Evolutionary conservation across 441 rosid species (phyloP), one percentile per base, ranked within the genome.

Genomic region (Macaranga tanarius): DNA sequence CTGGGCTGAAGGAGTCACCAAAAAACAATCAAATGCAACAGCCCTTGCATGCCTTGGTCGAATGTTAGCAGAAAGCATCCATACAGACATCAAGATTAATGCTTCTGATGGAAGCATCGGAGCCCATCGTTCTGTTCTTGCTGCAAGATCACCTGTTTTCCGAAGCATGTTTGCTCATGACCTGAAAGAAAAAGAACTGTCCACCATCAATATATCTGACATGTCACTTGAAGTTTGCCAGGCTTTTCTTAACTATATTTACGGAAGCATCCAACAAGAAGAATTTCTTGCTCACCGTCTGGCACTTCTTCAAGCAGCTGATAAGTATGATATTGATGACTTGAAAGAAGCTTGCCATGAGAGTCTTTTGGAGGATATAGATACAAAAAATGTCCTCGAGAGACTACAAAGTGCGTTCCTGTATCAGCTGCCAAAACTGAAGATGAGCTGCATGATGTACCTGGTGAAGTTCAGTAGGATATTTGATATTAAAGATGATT

Each of bases 381-480:
- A 94, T 63, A 58, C 88, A 8, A 87, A 86, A 73, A 94, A 94
- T 69, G 97, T 94, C 1, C 91, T 94, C 0, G 97, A 88, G 80
- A 87, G 99, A 84, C 92, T 94, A 19, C 95, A 89, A 55, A 89
- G 77, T 60, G 95, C 97, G n/a, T 80, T 83, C 47, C 79, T 90
- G 2, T 94, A 85, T 65, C 85, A 84, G 55, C 73, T 94, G 76
- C 87, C 86, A 19, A 86, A 89, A 64, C 84, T 94, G 78, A 94
- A 90, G 87, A 72, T 71, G 50, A 77, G 90, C 82, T 92, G 99
- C 85, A 71, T 90, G 97, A 76, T 65, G 79, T 94, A 92, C 84
- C 97, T 92, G 13, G 93, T 90, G 86, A 92, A 84, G 88, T 95
- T 95, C 69, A 92, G 97, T 45, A 92, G 92, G 84, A 89, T 95